Evolutionary conservation across 192 early-diverging fungal species (phyloP), one percentile per base, ranked within the genome.

Genomic region (Backusella psychrophila): DNA sequence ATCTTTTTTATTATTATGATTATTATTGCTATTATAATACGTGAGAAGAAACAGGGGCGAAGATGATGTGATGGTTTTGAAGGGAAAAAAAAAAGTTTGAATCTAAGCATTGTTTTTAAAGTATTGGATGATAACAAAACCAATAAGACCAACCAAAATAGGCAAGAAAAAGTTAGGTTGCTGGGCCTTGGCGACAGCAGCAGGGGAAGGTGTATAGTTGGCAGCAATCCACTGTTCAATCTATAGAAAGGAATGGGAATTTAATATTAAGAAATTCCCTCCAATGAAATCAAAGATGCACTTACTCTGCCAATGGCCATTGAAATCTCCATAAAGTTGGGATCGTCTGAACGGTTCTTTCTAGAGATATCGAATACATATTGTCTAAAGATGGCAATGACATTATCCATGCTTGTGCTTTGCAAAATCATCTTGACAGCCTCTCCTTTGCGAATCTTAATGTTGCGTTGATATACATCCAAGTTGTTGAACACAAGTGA

Each of bases 361-460:
- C 67, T 71, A 73, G 89, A 89, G 70, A 94, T 84, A 66, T 82
- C 76, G n/a, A 86, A 85, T 23, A 90, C 69, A 76, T 93, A 94
- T 41, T 85, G 33, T 77, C 90, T 85, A 77, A 94, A 93, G 59
- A 91, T 88, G 26, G 83, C 81, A 69, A 90, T 86, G 3, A 93
- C 91, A 38, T 78, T 84, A 49, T 90, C 86, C 46, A 91, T 82
- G 42, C 78, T 83, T 34, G 79, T 86, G 19, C 86, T 83, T 66
- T 85, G 80, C 68, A 89, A 81, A 71, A 94, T 94, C 59, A 95
- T 77, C 80, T 89, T 88, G 31, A 94, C 85, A 33, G 94, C 88
- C 82, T 93, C 90, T 42, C 94, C 94, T 82, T 93, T 95, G 75
- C 97, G 93, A 79, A 99, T 99, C 86, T 99, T 99, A 74, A 95